These are phyloP conservation scores for Magnolia sinica DNA, from an alignment of 164 flowering plant genomes.

Conservation along the genomic window DNA sequence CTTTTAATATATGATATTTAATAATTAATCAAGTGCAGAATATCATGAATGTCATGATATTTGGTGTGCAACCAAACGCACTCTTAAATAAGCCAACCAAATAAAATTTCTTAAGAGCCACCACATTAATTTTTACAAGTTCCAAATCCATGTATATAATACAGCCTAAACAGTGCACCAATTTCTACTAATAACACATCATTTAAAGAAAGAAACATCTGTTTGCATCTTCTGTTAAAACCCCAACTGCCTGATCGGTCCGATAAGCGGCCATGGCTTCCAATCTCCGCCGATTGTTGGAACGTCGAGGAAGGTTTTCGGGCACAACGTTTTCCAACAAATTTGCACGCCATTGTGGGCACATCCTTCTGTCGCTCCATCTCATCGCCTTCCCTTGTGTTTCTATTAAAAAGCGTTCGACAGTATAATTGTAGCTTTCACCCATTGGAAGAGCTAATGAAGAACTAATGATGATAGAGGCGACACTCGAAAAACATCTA, in stretches of 20 bases:
- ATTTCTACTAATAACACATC: not conserved
- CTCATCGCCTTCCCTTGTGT: not conserved
- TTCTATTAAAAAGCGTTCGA: not conserved
- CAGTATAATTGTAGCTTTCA: not conserved
- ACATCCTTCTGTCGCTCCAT: constrained; percentile 13
- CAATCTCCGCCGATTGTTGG: not conserved
- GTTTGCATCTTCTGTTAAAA: not conserved
- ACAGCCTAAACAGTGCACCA: too few species aligned
- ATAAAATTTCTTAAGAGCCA: too few species aligned
- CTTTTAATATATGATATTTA: too few species aligned
- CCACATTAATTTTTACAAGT: not conserved
- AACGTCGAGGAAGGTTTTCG: constrained; percentile 9
- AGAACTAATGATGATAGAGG: not conserved
- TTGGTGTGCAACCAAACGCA: too few species aligned
- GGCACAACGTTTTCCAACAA: constrained; percentile 9
- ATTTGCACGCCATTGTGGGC: constrained; percentile 12
- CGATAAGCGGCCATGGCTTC: not conserved
- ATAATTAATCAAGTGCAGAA: too few species aligned
- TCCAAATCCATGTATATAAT: too few species aligned
- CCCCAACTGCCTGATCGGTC: not conserved
- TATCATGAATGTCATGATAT: too few species aligned
- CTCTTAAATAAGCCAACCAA: too few species aligned
- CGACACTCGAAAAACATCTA: not conserved
- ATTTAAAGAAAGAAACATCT: not conserved
- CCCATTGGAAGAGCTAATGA: not conserved